Evolutionary conservation across 805 yeast genomes (phyloP).

Genomic region (Maudiozyma saulgeensis): DNA sequence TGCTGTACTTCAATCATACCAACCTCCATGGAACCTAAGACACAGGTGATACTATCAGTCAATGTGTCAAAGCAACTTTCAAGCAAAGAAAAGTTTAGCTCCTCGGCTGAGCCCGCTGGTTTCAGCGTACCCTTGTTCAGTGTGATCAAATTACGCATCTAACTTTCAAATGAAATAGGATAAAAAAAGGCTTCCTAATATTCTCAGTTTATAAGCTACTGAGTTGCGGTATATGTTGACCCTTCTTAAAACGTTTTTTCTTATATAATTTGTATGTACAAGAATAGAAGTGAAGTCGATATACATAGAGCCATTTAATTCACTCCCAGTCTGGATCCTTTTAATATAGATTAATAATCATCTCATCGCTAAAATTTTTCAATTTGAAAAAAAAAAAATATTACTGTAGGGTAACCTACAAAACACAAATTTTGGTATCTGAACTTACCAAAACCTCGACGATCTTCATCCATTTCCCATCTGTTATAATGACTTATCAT

Average conservation of each 20-base stretch:
- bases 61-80: slow-evolving; percentile 55
- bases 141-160: slow-evolving; percentile 28
- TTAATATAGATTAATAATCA: neutral
- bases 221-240: no score
- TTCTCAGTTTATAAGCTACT: no score
- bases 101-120: slow-evolving; percentile 13
- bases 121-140: slow-evolving; percentile 25
- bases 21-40: slow-evolving; percentile 46
- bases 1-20: slow-evolving; percentile 68
- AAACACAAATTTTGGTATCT: no score
- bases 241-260: no score
- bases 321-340: neutral
- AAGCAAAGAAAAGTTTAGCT: slow-evolving; percentile 11
- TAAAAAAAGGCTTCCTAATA: neutral
- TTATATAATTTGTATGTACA: no score
- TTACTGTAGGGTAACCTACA: neutral
- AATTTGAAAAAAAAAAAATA: neutral
- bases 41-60: slow-evolving; percentile 62
- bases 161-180: neutral
- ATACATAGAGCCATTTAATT: no score
- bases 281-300: no score
- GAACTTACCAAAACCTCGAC: no score
- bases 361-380: slow-evolving; percentile 2
- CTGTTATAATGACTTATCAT: no score
- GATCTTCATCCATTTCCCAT: no score